These are phyloP conservation scores for Trypanosoma boissoni DNA, from an alignment of 208 protist species.

Conservation along the genomic window DNA sequence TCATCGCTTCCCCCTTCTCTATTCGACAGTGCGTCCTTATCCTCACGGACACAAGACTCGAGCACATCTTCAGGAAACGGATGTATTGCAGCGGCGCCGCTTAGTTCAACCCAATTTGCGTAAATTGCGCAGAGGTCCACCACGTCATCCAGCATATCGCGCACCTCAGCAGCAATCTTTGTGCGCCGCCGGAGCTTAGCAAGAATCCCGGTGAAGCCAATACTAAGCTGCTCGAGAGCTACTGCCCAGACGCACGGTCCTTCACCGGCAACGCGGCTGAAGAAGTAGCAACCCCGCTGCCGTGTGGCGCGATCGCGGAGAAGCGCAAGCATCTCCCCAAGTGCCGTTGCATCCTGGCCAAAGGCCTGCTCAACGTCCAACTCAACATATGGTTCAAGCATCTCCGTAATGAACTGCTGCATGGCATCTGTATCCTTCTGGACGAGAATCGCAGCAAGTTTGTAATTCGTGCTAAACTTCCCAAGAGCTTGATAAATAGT, in stretches of 20 bases:
- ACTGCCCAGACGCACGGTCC: slow-evolving; percentile 44
- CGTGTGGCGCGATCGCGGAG: slow-evolving; percentile 53
- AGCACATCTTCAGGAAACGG: slow-evolving; percentile 44
- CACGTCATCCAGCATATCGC: slow-evolving; percentile 53
- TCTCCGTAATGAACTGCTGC: slow-evolving; percentile 66
- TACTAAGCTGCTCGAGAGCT: slow-evolving; percentile 53
- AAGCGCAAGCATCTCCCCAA: slow-evolving; percentile 51
- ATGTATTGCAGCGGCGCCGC: slow-evolving; percentile 14
- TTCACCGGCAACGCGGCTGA: slow-evolving; percentile 66
- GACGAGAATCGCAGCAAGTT: slow-evolving; percentile 75
- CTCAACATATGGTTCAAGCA: slow-evolving; percentile 75
- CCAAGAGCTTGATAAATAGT: slow-evolving; percentile 50
- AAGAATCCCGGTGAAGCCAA: slow-evolving; percentile 44
- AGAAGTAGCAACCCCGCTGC: slow-evolving; percentile 85
- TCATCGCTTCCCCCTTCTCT: not conserved
- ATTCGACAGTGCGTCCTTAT: slow-evolving; percentile 10
- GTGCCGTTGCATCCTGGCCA: slow-evolving; percentile 45
- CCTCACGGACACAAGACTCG: slow-evolving; percentile 41
- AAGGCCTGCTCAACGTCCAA: slow-evolving; percentile 60
- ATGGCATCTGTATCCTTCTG: slow-evolving; percentile 77
- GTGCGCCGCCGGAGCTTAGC: slow-evolving; percentile 48
- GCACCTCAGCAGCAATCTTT: slow-evolving; percentile 31
- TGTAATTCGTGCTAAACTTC: slow-evolving; percentile 78
- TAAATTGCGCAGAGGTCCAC: slow-evolving; percentile 70
- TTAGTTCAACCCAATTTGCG: slow-evolving; percentile 65